Conservation (phyloP, 2,329 filamentous ascomycete genomes). For the Xylariaceae sp. region DNA sequence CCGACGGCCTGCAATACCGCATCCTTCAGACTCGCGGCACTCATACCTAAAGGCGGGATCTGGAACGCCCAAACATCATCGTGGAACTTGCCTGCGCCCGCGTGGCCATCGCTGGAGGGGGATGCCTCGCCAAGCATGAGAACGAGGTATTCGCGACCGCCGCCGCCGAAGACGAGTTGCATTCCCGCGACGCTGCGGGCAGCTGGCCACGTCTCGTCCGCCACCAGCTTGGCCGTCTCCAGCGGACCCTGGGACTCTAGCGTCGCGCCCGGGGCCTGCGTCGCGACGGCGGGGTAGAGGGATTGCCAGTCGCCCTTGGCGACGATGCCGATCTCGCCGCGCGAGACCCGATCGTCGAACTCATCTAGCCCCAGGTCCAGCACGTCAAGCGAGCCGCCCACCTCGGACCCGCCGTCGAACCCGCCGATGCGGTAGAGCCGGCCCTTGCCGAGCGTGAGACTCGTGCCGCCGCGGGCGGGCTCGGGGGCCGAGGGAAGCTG, state of each 20-base stretch:
- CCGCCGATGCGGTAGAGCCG: conserved; percentile 77
- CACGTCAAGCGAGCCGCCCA: conserved; percentile 69
- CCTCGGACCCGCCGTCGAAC: conserved; percentile 64
- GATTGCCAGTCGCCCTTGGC: conserved; percentile 53
- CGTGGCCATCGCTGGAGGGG: conserved; percentile 45
- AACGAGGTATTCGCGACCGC: conserved; percentile 58
- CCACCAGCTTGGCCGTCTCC: conserved; percentile 20
- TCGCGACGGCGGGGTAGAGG: conserved; percentile 31
- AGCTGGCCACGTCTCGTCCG: conserved; percentile 40
- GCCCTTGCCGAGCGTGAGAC: conserved; percentile 59
- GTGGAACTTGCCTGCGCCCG: conserved; percentile 46
- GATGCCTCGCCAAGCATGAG: conserved; percentile 56
- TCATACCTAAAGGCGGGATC: conserved; percentile 51
- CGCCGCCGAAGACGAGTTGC: conserved; percentile 52
- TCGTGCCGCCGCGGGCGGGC: conserved; percentile 61
- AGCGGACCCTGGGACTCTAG: not conserved
- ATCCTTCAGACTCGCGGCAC: conserved; percentile 50
- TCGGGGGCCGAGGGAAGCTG: conserved; percentile 64
- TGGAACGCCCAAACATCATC: conserved; percentile 60
- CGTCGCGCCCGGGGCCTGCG: conserved; percentile 17
- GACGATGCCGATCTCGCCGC: conserved; percentile 46
- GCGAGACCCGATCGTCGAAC: conserved; percentile 46
- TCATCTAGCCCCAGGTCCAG: conserved; percentile 53
- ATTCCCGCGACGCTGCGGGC: conserved; percentile 50
- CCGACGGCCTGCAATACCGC: conserved; percentile 53